phyloP scores from a whole-genome alignment of 768 basidiomycete genomes.

The Mycena rebaudengoi region DNA sequence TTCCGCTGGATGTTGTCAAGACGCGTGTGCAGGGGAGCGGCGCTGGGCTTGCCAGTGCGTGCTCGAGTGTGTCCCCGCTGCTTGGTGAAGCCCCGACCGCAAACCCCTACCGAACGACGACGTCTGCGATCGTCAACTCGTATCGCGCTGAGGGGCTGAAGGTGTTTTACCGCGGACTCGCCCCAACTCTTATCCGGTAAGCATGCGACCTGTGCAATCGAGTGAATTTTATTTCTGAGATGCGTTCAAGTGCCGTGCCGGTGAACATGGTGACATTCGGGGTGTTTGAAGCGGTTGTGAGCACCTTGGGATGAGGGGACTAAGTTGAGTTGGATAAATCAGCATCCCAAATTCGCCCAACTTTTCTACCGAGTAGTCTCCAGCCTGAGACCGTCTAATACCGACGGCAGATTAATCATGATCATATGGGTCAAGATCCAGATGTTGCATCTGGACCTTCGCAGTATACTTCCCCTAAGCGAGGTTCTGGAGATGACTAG shows the following conservation, averaged over 20 bases:
- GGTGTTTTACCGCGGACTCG: slow-evolving; percentile 81
- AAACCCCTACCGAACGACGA: slow-evolving; percentile 67
- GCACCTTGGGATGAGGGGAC: slow-evolving; percentile 27
- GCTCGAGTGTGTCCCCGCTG: slow-evolving; percentile 25
- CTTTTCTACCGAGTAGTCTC: too few relatives aligned
- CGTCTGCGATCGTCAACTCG: slow-evolving; percentile 65
- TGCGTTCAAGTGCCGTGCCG: slow-evolving; percentile 69
- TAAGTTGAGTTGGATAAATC: too few relatives aligned
- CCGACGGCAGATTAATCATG: too few relatives aligned
- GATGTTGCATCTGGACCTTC: too few relatives aligned
- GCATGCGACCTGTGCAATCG: too few relatives aligned
- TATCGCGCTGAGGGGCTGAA: slow-evolving; percentile 69
- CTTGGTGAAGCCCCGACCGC: neutral
- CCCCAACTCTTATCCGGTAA: slow-evolving; percentile 83
- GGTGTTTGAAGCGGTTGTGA: slow-evolving; percentile 71
- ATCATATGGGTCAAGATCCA: too few relatives aligned
- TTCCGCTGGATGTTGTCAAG: slow-evolving; percentile 91
- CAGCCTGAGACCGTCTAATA: too few relatives aligned
- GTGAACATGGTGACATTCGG: slow-evolving; percentile 88
- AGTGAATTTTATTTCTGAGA: slow-evolving; percentile 3
- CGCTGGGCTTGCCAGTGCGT: neutral
- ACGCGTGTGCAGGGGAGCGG: slow-evolving; percentile 80
- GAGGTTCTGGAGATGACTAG: too few relatives aligned
- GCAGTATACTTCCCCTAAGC: too few relatives aligned
- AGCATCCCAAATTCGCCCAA: too few relatives aligned